Evolutionary conservation across 305 asterid species (phyloP).

Genomic region (Fraxinus velutina): DNA sequence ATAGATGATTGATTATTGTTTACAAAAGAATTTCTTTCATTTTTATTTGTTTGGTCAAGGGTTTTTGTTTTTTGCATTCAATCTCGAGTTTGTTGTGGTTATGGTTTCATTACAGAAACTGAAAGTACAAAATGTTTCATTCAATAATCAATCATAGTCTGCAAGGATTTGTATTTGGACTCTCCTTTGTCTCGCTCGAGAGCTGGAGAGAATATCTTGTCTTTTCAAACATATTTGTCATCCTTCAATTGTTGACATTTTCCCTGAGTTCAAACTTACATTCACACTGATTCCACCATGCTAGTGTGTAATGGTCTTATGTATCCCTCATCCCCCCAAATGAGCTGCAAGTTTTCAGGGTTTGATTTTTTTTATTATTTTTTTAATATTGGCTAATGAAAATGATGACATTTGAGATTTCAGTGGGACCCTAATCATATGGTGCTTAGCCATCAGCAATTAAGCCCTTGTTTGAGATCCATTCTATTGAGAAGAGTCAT

Average conservation of each 20-base stretch:
- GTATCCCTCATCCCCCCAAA: too few relatives aligned
- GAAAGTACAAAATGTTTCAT: not conserved
- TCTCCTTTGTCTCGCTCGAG: not conserved
- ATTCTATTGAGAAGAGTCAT: too few relatives aligned
- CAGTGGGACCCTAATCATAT: not conserved
- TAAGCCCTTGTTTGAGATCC: too few relatives aligned
- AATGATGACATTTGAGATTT: not conserved
- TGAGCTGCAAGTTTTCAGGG: not conserved
- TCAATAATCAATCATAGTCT: not conserved
- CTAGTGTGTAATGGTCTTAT: not conserved
- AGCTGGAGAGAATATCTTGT: too few relatives aligned
- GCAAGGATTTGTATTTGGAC: not conserved
- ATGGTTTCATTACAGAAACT: not conserved
- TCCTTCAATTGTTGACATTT: not conserved
- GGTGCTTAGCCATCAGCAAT: not conserved
- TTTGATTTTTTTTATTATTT: not conserved
- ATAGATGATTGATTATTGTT: conserved; percentile 19
- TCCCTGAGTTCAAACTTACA: not conserved
- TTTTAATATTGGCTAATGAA: not conserved
- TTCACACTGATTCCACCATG: not conserved
- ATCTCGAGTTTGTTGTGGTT: not conserved
- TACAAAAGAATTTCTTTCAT: too few relatives aligned
- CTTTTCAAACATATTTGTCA: not conserved
- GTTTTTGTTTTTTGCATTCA: not conserved
- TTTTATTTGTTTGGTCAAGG: not conserved